Evolutionary conservation across 192 early-diverging fungal genomes (phyloP), one percentile per base, ranked within the genome.

Genomic region (Coemansia sp.): DNA sequence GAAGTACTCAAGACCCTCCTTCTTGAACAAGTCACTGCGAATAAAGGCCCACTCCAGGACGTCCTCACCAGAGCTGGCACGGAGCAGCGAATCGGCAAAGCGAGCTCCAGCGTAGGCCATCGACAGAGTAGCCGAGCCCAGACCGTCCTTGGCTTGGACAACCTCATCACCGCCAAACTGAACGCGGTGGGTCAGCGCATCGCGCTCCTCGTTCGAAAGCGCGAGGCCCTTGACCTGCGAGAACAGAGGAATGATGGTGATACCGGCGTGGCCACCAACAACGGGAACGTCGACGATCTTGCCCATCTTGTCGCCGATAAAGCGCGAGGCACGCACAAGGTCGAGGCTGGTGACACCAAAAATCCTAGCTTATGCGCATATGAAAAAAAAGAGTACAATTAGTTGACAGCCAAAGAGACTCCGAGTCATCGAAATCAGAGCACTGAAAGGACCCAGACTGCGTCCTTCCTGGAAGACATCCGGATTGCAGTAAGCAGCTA

Each of bases 141-240:
- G 89, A 66, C 97, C 97, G 87, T 95, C 92, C 91, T 99, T 99
- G 78, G 98, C 98, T 91, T 99, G 94, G 80, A 99, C 98, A 66
- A 99, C 98, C 81, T 99, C 98, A 77, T 99, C 98, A 72, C 98
- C 98, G 78, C 96, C 98, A 76, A 92, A 99, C 87, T 99, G 98
- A 72, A 99, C 96, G 63, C 98, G 94, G 87, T 99, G 72, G 69
- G 96, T 98, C 67, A 99, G 87, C 20, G 87, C 87, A 65, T 95
- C 94, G 71, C 93, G 86, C 87, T 98, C 91, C 70, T 95, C 95
- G 75, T 94, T 83, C 76, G 89, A 86, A 73, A 96, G 93, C 54
- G 82, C 72, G 13, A 92, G 79, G 68, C 80, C 68, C 65, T 86
- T 80, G 41, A 85, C 81, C 89, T 96, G 91, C 74, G 91, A 93